These are phyloP conservation scores for Gracilaria caudata DNA, from an alignment of 23 red algal genomes.

Conservation along the genomic window DNA sequence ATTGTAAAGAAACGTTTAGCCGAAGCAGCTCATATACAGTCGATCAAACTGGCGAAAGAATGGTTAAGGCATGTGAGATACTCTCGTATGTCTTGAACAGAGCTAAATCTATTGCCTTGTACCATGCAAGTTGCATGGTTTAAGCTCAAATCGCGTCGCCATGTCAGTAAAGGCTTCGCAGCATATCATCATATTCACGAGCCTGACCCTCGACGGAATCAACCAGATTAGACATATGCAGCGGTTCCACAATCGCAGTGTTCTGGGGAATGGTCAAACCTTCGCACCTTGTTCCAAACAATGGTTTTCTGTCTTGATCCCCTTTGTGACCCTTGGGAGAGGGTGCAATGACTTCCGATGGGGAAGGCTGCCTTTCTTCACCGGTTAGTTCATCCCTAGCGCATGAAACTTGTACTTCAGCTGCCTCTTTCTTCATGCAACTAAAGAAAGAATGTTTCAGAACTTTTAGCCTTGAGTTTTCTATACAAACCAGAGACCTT, in stretches of 20 bases:
- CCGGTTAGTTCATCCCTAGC: not conserved
- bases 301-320: not conserved
- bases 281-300: constrained; percentile 12
- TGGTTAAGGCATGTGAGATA: too few species aligned
- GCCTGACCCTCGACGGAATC: not conserved
- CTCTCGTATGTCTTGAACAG: too few species aligned
- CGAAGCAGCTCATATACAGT: too few species aligned
- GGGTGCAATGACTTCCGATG: not conserved
- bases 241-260: not conserved
- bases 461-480: not conserved
- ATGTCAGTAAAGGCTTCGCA: constrained; percentile 10
- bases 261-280: not conserved
- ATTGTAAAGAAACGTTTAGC: too few species aligned
- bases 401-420: not conserved
- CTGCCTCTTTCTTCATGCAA: not conserved
- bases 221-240: not conserved
- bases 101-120: too few species aligned
- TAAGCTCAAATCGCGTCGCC: too few species aligned
- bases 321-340: not conserved
- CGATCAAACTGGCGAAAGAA: too few species aligned
- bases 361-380: not conserved
- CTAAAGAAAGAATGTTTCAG: not conserved
- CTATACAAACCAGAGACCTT: not conserved
- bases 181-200: constrained; percentile 27
- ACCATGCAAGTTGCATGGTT: too few species aligned